Conservation (phyloP, 176 grass and related monocot species). For the Eremochloa ophiuroides region DNA sequence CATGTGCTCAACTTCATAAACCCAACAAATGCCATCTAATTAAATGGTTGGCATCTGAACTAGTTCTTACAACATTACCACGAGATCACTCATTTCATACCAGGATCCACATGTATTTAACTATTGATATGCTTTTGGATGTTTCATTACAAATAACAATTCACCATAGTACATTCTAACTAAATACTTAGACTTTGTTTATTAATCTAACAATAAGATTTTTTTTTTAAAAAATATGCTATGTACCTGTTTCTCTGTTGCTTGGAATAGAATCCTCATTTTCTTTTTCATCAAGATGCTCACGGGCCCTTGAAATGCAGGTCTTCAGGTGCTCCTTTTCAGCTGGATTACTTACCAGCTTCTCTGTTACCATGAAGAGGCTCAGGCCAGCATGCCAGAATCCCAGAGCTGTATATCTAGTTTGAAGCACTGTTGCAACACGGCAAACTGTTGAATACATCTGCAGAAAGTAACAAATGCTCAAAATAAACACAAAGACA, state of each 20-base stretch:
- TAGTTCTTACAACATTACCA: slow-evolving; percentile 3
- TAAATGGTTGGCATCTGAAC: not conserved
- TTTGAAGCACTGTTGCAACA: slow-evolving; percentile 81
- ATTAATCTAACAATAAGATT: not conserved
- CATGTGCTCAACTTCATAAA: not conserved
- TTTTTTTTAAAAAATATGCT: slow-evolving; percentile 28
- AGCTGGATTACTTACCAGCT: slow-evolving; percentile 40
- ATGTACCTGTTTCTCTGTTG: slow-evolving; percentile 52
- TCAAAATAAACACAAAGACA: slow-evolving; percentile 2
- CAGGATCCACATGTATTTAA: not conserved
- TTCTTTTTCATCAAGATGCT: slow-evolving; percentile 71
- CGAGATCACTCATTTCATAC: not conserved
- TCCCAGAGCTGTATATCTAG: slow-evolving; percentile 77
- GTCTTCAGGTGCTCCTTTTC: slow-evolving; percentile 70
- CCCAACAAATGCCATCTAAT: not conserved
- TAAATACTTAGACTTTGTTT: not conserved
- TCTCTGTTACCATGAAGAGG: slow-evolving; percentile 71
- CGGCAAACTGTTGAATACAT: slow-evolving; percentile 72
- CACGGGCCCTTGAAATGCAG: slow-evolving; percentile 62
- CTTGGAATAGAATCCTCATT: slow-evolving; percentile 41
- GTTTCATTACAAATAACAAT: not conserved
- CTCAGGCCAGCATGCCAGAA: slow-evolving; percentile 85
- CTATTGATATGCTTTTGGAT: not conserved
- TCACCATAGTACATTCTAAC: not conserved
- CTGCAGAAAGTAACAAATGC: slow-evolving; percentile 26